These are phyloP conservation scores for Cryptococcus sp. DNA, from an alignment of 1,284 basidiomycete genomes.

Conservation along the genomic window DNA sequence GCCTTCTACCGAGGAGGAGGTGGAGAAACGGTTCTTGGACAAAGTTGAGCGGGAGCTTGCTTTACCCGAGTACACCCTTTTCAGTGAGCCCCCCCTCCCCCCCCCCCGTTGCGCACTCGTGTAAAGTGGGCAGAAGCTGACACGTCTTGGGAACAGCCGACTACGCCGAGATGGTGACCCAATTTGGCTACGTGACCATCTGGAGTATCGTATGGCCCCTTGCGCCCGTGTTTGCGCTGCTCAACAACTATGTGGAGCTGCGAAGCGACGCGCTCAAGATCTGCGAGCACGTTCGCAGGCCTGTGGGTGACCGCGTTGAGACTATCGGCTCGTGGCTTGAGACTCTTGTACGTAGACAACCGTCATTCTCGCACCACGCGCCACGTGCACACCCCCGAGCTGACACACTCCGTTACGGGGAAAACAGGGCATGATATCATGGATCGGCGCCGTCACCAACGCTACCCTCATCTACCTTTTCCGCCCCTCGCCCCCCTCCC, in stretches of 20 bases:
- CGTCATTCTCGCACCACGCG: no score
- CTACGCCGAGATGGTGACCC: constrained; percentile 92
- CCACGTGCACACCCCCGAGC: not conserved
- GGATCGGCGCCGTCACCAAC: constrained; percentile 81
- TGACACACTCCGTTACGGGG: not conserved
- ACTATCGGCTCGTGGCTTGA: constrained; percentile 94
- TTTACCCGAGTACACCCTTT: constrained; percentile 75
- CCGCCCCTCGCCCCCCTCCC: constrained; percentile 49
- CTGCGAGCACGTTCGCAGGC: constrained; percentile 75
- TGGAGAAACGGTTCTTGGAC: constrained; percentile 56
- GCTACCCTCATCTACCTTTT: constrained; percentile 82
- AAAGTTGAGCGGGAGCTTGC: constrained; percentile 71
- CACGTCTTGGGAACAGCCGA: constrained; percentile 54
- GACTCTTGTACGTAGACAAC: constrained; percentile 56
- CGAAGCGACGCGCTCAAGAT: constrained; percentile 96
- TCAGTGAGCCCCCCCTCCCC: constrained; percentile 50
- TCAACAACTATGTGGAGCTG: constrained; percentile 83
- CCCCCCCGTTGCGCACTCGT: not conserved
- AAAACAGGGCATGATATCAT: constrained; percentile 68
- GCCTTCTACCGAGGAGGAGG: constrained; percentile 23
- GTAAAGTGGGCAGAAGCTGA: not conserved
- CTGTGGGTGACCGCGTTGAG: constrained; percentile 80
- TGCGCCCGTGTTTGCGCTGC: constrained; percentile 57
- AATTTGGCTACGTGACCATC: constrained; percentile 83
- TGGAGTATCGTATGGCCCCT: constrained; percentile 96